Conservation (phyloP, 2,329 filamentous ascomycete genomes). For the Lomentospora prolificans region DNA sequence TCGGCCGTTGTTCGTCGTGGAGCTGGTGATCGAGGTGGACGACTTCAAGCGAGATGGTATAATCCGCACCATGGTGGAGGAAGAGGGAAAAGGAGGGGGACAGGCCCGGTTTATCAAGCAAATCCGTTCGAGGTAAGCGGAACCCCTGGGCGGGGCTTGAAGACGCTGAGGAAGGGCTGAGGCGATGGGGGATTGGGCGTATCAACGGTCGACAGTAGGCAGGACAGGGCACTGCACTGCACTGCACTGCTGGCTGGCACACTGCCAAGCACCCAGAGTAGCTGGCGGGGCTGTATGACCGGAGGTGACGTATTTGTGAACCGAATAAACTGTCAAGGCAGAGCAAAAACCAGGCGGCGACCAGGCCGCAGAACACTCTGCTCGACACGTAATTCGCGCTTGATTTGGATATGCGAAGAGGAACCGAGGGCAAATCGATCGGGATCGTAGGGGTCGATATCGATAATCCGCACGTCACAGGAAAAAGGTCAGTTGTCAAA, state of each 20-base stretch:
- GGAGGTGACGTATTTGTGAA: background rate
- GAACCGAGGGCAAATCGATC: background rate
- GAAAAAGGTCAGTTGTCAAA: background rate
- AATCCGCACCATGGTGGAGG: constrained; percentile 42
- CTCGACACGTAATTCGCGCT: too few relatives aligned
- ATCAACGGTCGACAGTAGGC: background rate
- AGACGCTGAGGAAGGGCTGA: background rate
- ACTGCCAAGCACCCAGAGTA: background rate
- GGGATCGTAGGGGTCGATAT: too few relatives aligned
- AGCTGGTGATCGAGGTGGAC: constrained; percentile 19
- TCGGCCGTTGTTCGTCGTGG: constrained; percentile 32
- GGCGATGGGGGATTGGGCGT: background rate
- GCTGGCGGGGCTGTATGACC: background rate
- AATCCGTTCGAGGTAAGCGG: background rate
- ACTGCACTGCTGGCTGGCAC: background rate
- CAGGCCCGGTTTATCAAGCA: background rate
- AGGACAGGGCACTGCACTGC: background rate
- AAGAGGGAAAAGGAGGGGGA: constrained; percentile 10
- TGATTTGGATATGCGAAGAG: too few relatives aligned
- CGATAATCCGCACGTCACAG: too few relatives aligned
- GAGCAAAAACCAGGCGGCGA: background rate
- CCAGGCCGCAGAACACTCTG: background rate
- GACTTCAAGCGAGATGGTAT: constrained; percentile 43
- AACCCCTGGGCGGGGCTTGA: background rate
- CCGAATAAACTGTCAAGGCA: background rate